Percentiles rank a stretch among this genome's conserved stretches.
Conservation (phyloP, 2,329 filamentous ascomycete genomes). For the Bretziella fagacearum region DNA sequence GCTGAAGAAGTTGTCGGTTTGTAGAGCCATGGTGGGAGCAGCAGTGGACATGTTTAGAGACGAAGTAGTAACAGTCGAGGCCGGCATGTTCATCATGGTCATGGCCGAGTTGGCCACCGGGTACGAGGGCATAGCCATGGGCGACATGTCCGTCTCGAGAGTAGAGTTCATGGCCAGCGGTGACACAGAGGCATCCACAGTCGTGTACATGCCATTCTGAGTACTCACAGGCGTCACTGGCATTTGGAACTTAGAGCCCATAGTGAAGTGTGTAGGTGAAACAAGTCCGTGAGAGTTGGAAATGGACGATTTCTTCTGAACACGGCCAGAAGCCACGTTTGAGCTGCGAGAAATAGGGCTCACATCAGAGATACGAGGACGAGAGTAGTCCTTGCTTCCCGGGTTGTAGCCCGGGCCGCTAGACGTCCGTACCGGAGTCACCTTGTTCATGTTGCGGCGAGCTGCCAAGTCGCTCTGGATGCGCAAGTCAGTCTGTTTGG, state of each 20-base stretch:
- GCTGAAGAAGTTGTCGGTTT: background rate
- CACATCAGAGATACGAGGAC: background rate
- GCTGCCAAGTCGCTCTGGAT: background rate
- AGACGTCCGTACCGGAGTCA: background rate
- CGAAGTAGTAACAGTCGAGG: background rate
- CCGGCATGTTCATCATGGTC: background rate
- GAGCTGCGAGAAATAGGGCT: background rate
- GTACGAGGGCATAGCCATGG: slow-evolving; percentile 2
- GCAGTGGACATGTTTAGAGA: background rate
- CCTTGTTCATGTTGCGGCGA: slow-evolving; percentile 2
- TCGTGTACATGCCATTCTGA: background rate
- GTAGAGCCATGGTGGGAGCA: background rate
- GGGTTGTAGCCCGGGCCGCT: background rate
- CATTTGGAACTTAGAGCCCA: background rate
- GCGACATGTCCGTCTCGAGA: slow-evolving; percentile 1
- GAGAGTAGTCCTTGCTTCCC: slow-evolving; percentile 1
- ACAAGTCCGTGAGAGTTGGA: background rate
- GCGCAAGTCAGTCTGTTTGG: background rate
- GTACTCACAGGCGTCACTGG: slow-evolving; percentile 1
- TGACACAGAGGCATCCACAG: background rate
- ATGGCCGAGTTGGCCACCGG: background rate
- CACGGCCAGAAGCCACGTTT: background rate
- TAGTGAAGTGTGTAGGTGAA: background rate
- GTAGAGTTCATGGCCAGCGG: background rate
- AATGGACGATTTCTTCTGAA: slow-evolving; percentile 2